Base-by-base conservation (phyloP, 768 basidiomycete species). In the Calocera viscosa region DNA sequence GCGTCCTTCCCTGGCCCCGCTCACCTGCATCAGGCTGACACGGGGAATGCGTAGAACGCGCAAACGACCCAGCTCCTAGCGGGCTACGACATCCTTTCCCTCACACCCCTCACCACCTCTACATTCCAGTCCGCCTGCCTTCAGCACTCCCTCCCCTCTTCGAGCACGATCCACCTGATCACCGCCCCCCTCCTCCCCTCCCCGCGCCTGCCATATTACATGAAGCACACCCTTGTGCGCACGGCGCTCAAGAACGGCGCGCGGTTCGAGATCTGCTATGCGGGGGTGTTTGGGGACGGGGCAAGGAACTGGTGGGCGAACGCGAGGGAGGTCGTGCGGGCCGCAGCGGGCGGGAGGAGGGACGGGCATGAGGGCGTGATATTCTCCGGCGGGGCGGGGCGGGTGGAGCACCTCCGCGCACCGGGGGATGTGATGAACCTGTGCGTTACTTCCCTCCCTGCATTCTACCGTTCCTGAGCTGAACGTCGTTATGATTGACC, bases 281-380 rank as follows among this genome's bases (percentile, higher is more conserved):
- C 84, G 0, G 88, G 88, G 16, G 87, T 89, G 0, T 75, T 93
- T 0, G 85, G 86, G 22, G 84, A 86, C 53, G 82, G 84, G 2
- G 89, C 89, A 76, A 77, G 89, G 41, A 90, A 91, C 70, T 90
- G 90, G 91, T 90, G 91, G 91, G 84, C 88, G 0, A 80, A 84
- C 0, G 84, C 89, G 12, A 78, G 86, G 35, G 91, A 94, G 75
- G 78, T 94, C 1, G 80, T 84, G 19, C 81, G 91, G 0, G 90
- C 91, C 1, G 87, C 90, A 1, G 90, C 90, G 70, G 90, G 91
- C 0, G 53, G 53, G 53, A 60, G 30, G 7, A 60, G 53, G 53
- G 30, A 5, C 5, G 53, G 53, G 2, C 11, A 30, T 5, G 89
- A 86, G 72, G 87, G 85, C 0, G 73, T 93, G 65, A 73, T 94